phyloP scores from a whole-genome alignment of 2,329 filamentous ascomycete genomes.

The Rhinocladiella mackenziei region DNA sequence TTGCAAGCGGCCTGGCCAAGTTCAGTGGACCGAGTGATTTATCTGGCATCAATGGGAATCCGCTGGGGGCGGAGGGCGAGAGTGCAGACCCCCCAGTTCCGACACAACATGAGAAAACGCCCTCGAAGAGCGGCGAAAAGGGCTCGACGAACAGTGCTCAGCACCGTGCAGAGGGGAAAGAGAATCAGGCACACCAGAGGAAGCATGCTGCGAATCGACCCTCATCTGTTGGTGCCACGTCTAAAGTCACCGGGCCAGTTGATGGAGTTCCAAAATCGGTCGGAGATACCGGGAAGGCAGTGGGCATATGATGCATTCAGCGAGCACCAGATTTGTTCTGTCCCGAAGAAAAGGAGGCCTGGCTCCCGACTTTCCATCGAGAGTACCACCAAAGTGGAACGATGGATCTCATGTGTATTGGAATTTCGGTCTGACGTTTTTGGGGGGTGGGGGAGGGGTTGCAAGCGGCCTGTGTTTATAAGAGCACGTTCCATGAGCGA shows the following conservation, averaged over 20 bases:
- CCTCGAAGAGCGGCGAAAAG: no score
- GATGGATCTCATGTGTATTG: no score
- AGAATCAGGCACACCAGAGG: slow-evolving; percentile 2
- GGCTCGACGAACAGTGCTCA: background rate
- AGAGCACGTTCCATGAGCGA: no score
- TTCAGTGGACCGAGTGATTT: slow-evolving; percentile 10
- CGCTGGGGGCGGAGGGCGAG: background rate
- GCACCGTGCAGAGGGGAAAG: slow-evolving; percentile 5
- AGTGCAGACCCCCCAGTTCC: background rate
- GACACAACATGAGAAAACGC: background rate
- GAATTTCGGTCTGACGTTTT: no score
- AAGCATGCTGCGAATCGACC: slow-evolving; percentile 3
- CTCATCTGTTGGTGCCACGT: background rate
- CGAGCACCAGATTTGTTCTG: no score
- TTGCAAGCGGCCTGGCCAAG: slow-evolving; percentile 11
- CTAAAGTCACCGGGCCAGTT: slow-evolving; percentile 4
- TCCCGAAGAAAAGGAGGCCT: background rate
- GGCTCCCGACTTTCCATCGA: no score
- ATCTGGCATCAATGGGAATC: slow-evolving; percentile 9
- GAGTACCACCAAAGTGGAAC: no score
- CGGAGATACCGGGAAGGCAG: slow-evolving; percentile 5
- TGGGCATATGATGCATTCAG: slow-evolving; percentile 3
- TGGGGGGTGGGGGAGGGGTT: no score
- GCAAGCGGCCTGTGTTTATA: no score
- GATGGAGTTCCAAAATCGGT: slow-evolving; percentile 6